Evolutionary conservation across 192 early-diverging fungal species (phyloP).

Genomic region (Mortierella antarctica): DNA sequence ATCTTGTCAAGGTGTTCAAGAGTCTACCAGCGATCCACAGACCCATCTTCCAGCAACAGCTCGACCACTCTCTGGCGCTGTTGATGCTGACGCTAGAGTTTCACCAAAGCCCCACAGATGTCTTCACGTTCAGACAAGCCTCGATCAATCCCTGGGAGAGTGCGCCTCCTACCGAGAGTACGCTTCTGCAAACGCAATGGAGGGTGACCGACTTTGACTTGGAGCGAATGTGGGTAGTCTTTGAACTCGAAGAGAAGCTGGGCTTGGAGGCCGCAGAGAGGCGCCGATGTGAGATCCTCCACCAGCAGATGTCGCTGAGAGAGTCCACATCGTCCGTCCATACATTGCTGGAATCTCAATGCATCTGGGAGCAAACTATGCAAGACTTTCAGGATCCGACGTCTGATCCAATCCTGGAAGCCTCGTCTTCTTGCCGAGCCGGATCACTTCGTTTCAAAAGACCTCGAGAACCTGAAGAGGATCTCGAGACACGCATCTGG

Average conservation of each 20-base stretch:
- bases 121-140: not conserved
- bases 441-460: not conserved
- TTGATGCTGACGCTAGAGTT: conserved; percentile 38
- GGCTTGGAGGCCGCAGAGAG: conserved; percentile 24
- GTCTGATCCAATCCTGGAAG: not conserved
- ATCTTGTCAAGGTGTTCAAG: conserved; percentile 21
- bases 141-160: not conserved
- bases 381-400: not conserved
- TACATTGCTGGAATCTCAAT: no score
- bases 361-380: not conserved
- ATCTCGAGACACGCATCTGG: conserved; percentile 36
- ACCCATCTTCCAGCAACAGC: conserved; percentile 17
- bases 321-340: not conserved
- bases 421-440: no score
- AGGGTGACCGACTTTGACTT: conserved; percentile 24
- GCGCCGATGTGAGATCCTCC: conserved; percentile 3
- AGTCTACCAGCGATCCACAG: conserved; percentile 22
- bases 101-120: not conserved
- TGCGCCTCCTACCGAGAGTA: no score
- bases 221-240: conserved; percentile 12
- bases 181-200: conserved; percentile 13
- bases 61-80: conserved; percentile 24
- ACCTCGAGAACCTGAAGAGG: not conserved
- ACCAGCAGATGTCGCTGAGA: conserved; percentile 4
- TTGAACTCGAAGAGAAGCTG: conserved; percentile 33